A percentile compares a stretch with the other conserved stretches of the same genome.
Evolutionary conservation across 352 stramenopile species (phyloP).

Genomic region (Globisporangium paroecandrum): DNA sequence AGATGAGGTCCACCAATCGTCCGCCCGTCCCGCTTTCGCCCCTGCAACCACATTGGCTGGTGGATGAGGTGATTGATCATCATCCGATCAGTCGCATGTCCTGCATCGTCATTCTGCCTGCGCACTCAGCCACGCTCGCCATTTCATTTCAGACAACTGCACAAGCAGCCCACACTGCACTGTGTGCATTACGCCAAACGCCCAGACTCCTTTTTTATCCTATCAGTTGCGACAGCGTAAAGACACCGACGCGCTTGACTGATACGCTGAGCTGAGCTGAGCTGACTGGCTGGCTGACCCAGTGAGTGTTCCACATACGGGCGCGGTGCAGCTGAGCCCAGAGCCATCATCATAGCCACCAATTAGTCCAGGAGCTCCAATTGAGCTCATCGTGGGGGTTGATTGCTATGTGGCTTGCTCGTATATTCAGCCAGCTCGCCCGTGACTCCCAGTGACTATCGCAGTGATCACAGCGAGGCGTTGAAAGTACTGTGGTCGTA

Average conservation of each 20-base stretch:
- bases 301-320: neutral
- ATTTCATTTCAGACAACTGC: neutral
- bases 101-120: neutral
- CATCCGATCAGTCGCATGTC: neutral
- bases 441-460: neutral
- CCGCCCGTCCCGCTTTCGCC: too few relatives aligned
- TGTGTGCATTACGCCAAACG: neutral
- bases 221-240: neutral
- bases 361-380: neutral
- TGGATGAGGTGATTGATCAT: neutral
- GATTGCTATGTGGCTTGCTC: neutral
- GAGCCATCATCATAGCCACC: neutral
- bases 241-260: neutral
- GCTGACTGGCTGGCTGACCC: too few relatives aligned
- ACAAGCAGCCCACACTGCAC: neutral
- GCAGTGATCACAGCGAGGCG: neutral
- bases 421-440: neutral
- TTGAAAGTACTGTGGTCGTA: neutral
- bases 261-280: neutral
- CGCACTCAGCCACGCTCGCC: neutral
- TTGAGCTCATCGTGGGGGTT: neutral
- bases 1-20: too few relatives aligned
- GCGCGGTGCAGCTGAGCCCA: too few relatives aligned
- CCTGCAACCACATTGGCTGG: too few relatives aligned
- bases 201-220: neutral